A percentile compares a stretch with the other conserved stretches of the same genome.
Evolutionary conservation across 768 basidiomycete genomes (phyloP).

Genomic region (Cytidiella melzeri): DNA sequence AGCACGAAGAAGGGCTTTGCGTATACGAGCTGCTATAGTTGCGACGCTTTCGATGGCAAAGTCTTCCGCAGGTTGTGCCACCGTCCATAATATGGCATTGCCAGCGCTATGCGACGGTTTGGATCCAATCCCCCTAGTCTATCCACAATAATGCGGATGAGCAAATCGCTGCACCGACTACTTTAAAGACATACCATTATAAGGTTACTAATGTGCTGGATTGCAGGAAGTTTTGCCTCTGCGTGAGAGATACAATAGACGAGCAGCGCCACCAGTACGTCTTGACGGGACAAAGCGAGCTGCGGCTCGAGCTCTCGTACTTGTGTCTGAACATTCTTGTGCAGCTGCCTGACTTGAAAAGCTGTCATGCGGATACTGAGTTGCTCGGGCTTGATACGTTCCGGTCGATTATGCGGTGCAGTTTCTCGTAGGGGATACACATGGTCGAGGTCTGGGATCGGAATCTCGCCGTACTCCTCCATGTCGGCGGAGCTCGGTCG

Average conservation of each 20-base stretch:
- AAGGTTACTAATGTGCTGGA: constrained; percentile 7
- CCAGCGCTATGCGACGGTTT: not conserved
- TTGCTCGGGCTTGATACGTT: constrained; percentile 1
- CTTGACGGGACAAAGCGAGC: constrained; percentile 6
- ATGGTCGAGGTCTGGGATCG: not conserved
- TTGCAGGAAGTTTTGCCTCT: constrained; percentile 2
- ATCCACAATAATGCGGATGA: not conserved
- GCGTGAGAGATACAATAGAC: constrained; percentile 7
- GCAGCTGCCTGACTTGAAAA: constrained; percentile 5
- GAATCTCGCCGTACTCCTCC: not conserved
- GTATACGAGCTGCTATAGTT: constrained; percentile 5
- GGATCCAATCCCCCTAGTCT: constrained; percentile 7
- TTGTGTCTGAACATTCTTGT: constrained; percentile 1
- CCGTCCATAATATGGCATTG: constrained; percentile 9
- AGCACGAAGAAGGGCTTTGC: constrained; percentile 1
- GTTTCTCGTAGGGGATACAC: constrained; percentile 1
- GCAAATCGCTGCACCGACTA: not conserved
- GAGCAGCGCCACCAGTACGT: constrained; percentile 9
- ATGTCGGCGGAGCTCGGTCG: not conserved
- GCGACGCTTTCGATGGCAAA: constrained; percentile 2
- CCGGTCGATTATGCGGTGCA: constrained; percentile 5
- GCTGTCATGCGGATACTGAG: constrained; percentile 11
- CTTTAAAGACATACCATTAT: constrained; percentile 2
- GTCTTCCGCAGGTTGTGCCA: constrained; percentile 6
- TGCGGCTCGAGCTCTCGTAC: not conserved